These are phyloP conservation scores for Cryptococcus jaspeensis DNA, from an alignment of 1,284 basidiomycete genomes.

Conservation along the genomic window DNA sequence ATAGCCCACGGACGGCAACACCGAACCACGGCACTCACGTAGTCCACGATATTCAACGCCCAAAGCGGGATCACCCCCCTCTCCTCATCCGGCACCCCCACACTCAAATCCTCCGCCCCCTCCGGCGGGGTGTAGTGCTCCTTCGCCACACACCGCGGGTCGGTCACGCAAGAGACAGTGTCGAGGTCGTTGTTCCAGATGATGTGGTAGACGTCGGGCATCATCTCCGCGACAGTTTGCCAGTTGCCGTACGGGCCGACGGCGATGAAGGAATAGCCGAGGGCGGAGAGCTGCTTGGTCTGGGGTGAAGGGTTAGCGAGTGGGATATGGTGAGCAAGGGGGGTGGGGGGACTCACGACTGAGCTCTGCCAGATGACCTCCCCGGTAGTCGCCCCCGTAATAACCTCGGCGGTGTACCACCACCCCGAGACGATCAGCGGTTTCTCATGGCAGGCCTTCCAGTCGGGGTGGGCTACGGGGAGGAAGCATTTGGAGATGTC, in stretches of 20 bases:
- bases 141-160: slow-evolving; percentile 43
- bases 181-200: slow-evolving; percentile 34
- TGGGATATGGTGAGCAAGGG: not conserved
- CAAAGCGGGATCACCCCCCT: slow-evolving; percentile 41
- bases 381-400: slow-evolving; percentile 23
- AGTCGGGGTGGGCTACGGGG: slow-evolving; percentile 15
- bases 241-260: slow-evolving; percentile 35
- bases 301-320: no score
- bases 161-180: slow-evolving; percentile 36
- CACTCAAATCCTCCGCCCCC: slow-evolving; percentile 21
- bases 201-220: slow-evolving; percentile 37
- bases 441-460: slow-evolving; percentile 27
- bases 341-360: slow-evolving; percentile 15
- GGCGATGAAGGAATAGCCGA: slow-evolving; percentile 20
- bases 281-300: slow-evolving; percentile 17
- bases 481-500: slow-evolving; percentile 33
- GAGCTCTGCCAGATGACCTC: slow-evolving; percentile 37
- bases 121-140: slow-evolving; percentile 37
- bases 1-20: not conserved
- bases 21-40: no score
- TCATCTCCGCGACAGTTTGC: slow-evolving; percentile 34
- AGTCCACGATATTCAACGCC: slow-evolving; percentile 40
- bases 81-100: slow-evolving; percentile 31
- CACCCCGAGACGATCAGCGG: slow-evolving; percentile 39
- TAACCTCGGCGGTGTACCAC: slow-evolving; percentile 30